Evolutionary conservation across 768 basidiomycete genomes (phyloP).

Genomic region (Pilatotrama ljubarskyi): DNA sequence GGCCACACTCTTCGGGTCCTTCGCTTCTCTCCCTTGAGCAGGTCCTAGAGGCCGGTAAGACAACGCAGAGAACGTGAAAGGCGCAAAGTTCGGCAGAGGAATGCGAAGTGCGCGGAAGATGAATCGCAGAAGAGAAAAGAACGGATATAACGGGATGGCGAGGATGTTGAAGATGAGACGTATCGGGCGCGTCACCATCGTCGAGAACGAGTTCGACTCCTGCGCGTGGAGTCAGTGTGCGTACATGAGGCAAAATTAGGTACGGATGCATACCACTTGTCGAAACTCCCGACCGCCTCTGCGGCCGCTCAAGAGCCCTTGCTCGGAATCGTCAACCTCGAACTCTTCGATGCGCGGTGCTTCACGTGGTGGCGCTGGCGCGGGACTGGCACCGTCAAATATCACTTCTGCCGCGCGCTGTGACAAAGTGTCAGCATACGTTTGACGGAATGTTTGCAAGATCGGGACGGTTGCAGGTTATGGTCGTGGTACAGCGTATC

Average conservation of each 20-base stretch:
- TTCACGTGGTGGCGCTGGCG: slow-evolving; percentile 21
- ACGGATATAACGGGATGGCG: slow-evolving; percentile 58
- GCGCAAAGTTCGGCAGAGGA: slow-evolving; percentile 50
- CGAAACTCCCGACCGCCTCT: slow-evolving; percentile 26
- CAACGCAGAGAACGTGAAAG: slow-evolving; percentile 51
- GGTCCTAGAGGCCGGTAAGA: slow-evolving; percentile 39
- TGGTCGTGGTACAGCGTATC: no score
- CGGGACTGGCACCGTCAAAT: slow-evolving; percentile 40
- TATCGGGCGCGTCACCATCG: slow-evolving; percentile 27
- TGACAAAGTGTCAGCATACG: not conserved
- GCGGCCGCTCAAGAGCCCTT: slow-evolving; percentile 29
- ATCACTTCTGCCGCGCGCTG: slow-evolving; percentile 63
- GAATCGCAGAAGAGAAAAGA: slow-evolving; percentile 63
- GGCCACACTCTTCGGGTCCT: slow-evolving; percentile 42
- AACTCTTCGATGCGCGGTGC: slow-evolving; percentile 39
- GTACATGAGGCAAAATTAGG: no score
- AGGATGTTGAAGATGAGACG: slow-evolving; percentile 51
- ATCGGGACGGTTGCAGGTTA: no score
- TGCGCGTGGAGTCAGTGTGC: slow-evolving; percentile 10
- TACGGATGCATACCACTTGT: slow-evolving; percentile 20
- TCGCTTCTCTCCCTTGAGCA: slow-evolving; percentile 23
- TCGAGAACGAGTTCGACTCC: slow-evolving; percentile 14
- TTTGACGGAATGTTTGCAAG: not conserved
- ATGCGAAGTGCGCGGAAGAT: slow-evolving; percentile 67
- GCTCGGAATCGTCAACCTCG: slow-evolving; percentile 54